These are phyloP conservation scores for Phytophthora agathidicida DNA, from an alignment of 352 stramenopile species.

Conservation along the genomic window DNA sequence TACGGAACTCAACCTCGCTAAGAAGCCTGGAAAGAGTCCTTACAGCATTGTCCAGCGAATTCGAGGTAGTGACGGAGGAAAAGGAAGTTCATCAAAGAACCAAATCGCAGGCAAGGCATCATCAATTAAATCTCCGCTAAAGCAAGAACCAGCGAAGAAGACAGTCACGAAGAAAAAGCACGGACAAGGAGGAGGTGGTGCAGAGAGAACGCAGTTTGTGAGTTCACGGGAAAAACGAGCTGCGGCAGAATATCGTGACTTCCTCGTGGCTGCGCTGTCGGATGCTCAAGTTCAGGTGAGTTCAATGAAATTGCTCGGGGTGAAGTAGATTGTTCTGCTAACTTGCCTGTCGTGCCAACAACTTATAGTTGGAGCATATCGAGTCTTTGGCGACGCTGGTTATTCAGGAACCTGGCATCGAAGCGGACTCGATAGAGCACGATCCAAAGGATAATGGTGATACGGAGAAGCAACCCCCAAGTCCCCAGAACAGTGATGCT, in stretches of 20 bases:
- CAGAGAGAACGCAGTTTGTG: conserved; percentile 39
- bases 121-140: conserved; percentile 5
- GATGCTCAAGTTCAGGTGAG: conserved; percentile 64
- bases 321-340: not conserved
- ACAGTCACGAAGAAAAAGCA: conserved; percentile 16
- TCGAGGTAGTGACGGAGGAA: not conserved
- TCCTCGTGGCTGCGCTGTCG: conserved; percentile 63
- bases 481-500: not conserved
- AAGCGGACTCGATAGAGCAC: not conserved
- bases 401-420: conserved; percentile 8
- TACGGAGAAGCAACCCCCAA: not conserved
- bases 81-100: conserved; percentile 12
- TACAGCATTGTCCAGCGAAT: conserved; percentile 65
- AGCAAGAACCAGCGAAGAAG: conserved; percentile 20
- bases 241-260: conserved; percentile 62
- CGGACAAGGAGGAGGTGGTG: not conserved
- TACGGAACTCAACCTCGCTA: conserved; percentile 36
- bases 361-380: conserved; percentile 54
- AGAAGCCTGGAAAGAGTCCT: conserved; percentile 48
- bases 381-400: conserved; percentile 55
- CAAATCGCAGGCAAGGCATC: conserved; percentile 4
- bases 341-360: not conserved
- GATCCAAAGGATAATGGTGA: conserved; percentile 4
- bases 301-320: not conserved
- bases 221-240: conserved; percentile 59